Conservation (phyloP, 2,329 filamentous ascomycete species). For the Xylaria hypoxylon region DNA sequence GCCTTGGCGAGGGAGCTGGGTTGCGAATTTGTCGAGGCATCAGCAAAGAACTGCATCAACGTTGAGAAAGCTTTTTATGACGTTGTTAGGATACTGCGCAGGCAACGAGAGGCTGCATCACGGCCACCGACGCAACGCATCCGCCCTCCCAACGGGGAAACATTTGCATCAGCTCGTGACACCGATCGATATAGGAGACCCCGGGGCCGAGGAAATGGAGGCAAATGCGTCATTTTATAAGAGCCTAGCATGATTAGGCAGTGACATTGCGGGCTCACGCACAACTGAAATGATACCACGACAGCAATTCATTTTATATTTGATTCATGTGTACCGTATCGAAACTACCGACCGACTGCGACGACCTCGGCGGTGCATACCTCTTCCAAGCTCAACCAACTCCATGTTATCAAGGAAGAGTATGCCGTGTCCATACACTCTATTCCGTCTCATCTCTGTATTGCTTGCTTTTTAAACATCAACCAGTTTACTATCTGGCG, state of each 20-base stretch:
- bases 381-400: conserved; percentile 21
- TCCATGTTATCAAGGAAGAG: conserved; percentile 35
- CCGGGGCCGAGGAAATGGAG: conserved; percentile 49
- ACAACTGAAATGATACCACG: conserved; percentile 43
- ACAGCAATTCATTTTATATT: conserved; percentile 41
- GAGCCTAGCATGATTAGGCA: conserved; percentile 32
- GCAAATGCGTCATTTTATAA: conserved; percentile 60
- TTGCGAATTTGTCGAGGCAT: conserved; percentile 97
- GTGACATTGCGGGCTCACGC: conserved; percentile 40
- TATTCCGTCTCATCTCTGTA: conserved; percentile 47
- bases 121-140: conserved; percentile 49
- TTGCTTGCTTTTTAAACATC: conserved; percentile 48
- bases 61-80: conserved; percentile 99
- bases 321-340: conserved; percentile 40
- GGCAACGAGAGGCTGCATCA: conserved; percentile 75
- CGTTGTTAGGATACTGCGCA: conserved; percentile 89
- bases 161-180: conserved; percentile 37
- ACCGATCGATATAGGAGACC: conserved; percentile 45
- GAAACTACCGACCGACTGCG: conserved; percentile 32
- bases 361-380: conserved; percentile 25
- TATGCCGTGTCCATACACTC: conserved; percentile 44
- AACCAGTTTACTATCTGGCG: conserved; percentile 53
- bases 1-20: conserved; percentile 90
- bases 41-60: conserved; percentile 97
- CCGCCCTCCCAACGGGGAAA: conserved; percentile 46